phyloP scores from a whole-genome alignment of 306 rosid genomes.

The Castanopsis chinensis region DNA sequence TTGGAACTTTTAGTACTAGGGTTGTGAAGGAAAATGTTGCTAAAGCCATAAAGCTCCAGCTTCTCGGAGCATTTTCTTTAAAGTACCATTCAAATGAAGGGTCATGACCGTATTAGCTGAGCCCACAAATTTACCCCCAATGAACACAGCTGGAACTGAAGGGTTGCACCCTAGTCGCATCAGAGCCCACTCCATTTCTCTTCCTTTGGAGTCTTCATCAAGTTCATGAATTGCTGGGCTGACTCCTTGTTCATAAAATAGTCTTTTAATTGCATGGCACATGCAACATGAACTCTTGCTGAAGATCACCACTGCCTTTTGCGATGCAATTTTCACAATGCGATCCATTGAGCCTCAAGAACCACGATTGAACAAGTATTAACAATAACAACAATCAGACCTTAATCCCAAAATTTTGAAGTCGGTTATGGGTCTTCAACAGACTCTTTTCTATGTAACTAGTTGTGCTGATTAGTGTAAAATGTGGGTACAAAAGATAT shows the following conservation, averaged over 20 bases:
- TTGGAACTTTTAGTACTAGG: constrained; percentile 3
- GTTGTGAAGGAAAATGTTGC: background rate
- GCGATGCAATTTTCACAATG: constrained; percentile 65
- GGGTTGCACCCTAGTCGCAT: constrained; percentile 87
- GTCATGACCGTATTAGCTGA: constrained; percentile 82
- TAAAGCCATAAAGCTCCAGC: constrained; percentile 96
- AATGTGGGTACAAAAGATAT: too few relatives aligned
- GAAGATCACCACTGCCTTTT: constrained; percentile 93
- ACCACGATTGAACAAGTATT: too few relatives aligned
- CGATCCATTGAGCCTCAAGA: constrained; percentile 54
- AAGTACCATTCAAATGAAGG: constrained; percentile 85
- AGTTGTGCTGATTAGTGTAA: too few relatives aligned
- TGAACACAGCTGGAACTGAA: constrained; percentile 79
- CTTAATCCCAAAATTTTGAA: too few relatives aligned
- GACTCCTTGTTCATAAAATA: constrained; percentile 87
- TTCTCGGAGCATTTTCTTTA: constrained; percentile 80
- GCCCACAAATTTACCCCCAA: constrained; percentile 83
- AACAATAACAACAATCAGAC: too few relatives aligned
- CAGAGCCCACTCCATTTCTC: constrained; percentile 91
- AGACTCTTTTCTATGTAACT: too few relatives aligned
- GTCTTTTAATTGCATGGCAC: constrained; percentile 88
- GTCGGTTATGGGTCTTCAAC: too few relatives aligned
- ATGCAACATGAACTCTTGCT: constrained; percentile 99
- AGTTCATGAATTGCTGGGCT: constrained; percentile 82
- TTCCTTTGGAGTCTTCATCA: constrained; percentile 73